Evolutionary conservation across 345 rosid species (phyloP), one percentile per base, ranked within the genome.

Genomic region (Lepidium sativum): DNA sequence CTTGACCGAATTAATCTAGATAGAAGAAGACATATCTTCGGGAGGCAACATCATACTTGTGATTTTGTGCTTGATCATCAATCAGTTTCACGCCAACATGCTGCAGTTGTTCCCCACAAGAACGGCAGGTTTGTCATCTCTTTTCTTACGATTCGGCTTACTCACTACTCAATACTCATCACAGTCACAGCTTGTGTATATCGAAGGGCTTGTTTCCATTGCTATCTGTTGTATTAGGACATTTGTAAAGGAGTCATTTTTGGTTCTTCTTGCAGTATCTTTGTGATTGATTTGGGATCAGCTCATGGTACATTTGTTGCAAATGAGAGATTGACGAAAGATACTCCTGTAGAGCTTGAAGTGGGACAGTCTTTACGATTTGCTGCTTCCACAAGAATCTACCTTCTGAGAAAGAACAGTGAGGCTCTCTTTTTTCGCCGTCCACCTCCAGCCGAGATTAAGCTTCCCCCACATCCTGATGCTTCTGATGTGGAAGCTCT

Each of bases 281-380:
- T 74, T 62, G 97, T 89, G 9, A 89, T 86, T 65, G 97, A 89
- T 75, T 72, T 89, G 86, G 94, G 97, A 42, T 89, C 97, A 60
- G 94, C 91, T 8, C 97, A 89, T 55, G 97, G 97, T 41, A 89
- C 97, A 1, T 90, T 92, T 63, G 99, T 90, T 51, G 97, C 97
- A 4, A 85, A 88, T 54, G 99, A 94, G 80, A 80, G 99, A 23
- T 65, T 94, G 73, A 12, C 79, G 9, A 86, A 85, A 76, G 96
- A 86, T 52, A 73, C 69, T 23, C 91, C 99, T 34, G 83, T 88
- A 53, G 97, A 94, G 84, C 86, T 90, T 74, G 96, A 94, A 79
- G 92, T 75, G 6, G 82, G 78, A 18, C 97, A 94, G 41, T 90
- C 99, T 4, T 71, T 94, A 79, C 80, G 91, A 23, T 90, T 94